Evolutionary conservation across 352 stramenopile species (phyloP).

Genomic region (Phytophthora pseudosyringae): DNA sequence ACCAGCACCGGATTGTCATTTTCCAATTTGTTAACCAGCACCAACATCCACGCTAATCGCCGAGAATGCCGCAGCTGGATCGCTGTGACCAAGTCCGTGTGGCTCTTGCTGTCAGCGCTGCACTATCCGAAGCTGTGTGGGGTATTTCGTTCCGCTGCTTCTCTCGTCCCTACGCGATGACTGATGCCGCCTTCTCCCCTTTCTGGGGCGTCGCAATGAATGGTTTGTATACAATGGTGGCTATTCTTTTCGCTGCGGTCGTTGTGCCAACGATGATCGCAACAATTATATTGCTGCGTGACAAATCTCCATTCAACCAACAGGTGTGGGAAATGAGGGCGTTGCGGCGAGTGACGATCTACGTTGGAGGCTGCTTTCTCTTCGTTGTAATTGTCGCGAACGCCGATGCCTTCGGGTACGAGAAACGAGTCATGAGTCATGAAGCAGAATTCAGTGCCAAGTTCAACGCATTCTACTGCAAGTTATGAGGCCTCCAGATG

Average conservation of each 20-base stretch:
- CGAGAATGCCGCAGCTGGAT: slow-evolving; percentile 1
- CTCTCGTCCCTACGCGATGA: neutral
- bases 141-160: neutral
- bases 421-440: neutral
- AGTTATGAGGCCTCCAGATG: neutral
- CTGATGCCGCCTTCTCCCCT: neutral
- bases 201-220: neutral
- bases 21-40: too few species aligned
- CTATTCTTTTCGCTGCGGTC: neutral
- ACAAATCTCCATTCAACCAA: neutral
- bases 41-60: too few species aligned
- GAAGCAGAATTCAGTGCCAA: neutral
- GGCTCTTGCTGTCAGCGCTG: neutral
- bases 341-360: neutral
- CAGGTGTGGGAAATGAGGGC: neutral
- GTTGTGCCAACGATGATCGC: neutral
- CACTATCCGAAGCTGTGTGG: neutral
- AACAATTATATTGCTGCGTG: neutral
- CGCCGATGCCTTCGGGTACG: neutral
- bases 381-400: neutral
- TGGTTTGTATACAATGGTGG: neutral
- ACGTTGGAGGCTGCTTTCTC: neutral
- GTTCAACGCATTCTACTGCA: neutral
- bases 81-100: neutral
- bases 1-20: too few species aligned